Evolutionary conservation across 169 alveolate genomes (phyloP), one percentile per base, ranked within the genome.

Genomic region (Cryptosporidium felis): DNA sequence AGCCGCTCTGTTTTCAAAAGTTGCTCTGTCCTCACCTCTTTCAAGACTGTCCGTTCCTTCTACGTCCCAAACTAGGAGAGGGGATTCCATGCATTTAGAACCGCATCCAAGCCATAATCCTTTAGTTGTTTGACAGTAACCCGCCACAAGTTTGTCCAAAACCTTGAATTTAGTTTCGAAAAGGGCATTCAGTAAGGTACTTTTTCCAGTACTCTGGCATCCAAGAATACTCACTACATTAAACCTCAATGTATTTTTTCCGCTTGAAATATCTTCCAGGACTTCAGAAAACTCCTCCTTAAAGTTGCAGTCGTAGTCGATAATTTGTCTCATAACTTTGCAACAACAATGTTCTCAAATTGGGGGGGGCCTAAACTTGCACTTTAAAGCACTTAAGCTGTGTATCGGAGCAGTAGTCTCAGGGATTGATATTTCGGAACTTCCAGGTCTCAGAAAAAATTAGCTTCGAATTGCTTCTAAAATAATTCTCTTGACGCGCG

Each of bases 171-270:
- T 80, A 51, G 95, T 88, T 12, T 92, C 94, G 80, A 94, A 95
- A 23, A 94, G 85, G 18, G 89, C 65, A 80, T 95, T 95, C 80
- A 95, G 90, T 45, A 95, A 74, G 42, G 94, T 89, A 91, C 98
- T 95, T 89, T 95, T 95, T 34, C 98, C 98, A 81, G 97, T 95
- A 88, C 96, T 92, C 88, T 95, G 98, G 41, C 95, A 91, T 23
- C 98, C 98, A 40, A 95, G 81, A 34, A 95, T 91, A 12, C 97
- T 92, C 60, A 94, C 80, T 28, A 95, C 98, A 88, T 93, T 93
- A 89, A 82, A 95, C 47, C 74, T 58, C 66, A 90, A 89, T 1
- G 92, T 92, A 8, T 74, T 60, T 56, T 80, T 62, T 23, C 26
- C 32, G 28, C 18, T 2, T 36, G 67, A 49, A 60, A 85, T 46